These are phyloP conservation scores for Pythium phragmiticola DNA, from an alignment of 352 stramenopile genomes.

Conservation along the genomic window DNA sequence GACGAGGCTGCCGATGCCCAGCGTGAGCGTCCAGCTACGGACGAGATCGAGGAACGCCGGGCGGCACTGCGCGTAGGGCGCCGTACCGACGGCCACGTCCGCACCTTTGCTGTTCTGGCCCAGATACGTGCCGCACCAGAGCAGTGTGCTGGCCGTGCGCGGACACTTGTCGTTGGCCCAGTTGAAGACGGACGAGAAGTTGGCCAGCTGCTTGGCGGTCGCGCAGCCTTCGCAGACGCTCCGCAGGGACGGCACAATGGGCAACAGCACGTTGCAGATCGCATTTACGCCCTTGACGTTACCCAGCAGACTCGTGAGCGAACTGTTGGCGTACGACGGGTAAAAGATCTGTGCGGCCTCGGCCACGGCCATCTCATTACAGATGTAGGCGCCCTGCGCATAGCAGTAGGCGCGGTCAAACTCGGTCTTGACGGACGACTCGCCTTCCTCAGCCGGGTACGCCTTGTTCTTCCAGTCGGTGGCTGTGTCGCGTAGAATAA, in stretches of 20 bases:
- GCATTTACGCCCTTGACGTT: conserved; percentile 51
- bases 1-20: conserved; percentile 39
- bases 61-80: conserved; percentile 50
- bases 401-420: conserved; percentile 78
- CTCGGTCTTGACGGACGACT: conserved; percentile 50
- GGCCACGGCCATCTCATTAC: conserved; percentile 52
- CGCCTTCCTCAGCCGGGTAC: conserved; percentile 50
- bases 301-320: conserved; percentile 35
- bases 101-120: conserved; percentile 19
- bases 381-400: conserved; percentile 68
- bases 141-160: conserved; percentile 41
- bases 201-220: conserved; percentile 50
- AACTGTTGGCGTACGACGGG: conserved; percentile 32
- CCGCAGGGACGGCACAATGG: conserved; percentile 35
- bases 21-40: conserved; percentile 35
- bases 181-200: conserved; percentile 72
- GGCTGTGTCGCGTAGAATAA: conserved; percentile 40
- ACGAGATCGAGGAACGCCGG: conserved; percentile 48
- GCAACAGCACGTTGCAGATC: conserved; percentile 51
- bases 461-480: conserved; percentile 45
- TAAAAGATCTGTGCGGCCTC: conserved; percentile 52
- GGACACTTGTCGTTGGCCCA: conserved; percentile 81
- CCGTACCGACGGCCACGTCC: conserved; percentile 25
- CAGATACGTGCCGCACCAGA: conserved; percentile 69
- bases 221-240: conserved; percentile 53